A percentile compares a stretch with the other conserved stretches of the same genome.
These are phyloP conservation scores for Cinnamomum micranthum DNA, from an alignment of 164 flowering plant species.

Conservation along the genomic window DNA sequence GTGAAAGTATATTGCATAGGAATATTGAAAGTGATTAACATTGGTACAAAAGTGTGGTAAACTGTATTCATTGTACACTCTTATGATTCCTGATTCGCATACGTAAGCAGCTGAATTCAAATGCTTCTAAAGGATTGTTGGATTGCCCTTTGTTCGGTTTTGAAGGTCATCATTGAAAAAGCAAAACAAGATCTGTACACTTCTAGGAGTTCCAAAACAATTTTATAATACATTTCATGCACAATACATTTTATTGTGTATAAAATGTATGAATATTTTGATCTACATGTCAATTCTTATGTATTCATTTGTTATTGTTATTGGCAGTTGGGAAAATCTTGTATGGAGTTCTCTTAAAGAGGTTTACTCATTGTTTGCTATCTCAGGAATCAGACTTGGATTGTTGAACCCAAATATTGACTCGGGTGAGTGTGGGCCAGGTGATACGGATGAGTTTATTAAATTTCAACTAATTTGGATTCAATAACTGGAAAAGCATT, in stretches of 20 bases:
- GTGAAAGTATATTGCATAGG: too few relatives aligned
- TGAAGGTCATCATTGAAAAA: neutral
- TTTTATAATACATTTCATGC: neutral
- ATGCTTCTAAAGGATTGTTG: too few relatives aligned
- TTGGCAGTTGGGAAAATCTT: slow-evolving; percentile 8
- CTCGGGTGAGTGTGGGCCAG: slow-evolving; percentile 4
- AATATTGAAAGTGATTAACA: too few relatives aligned
- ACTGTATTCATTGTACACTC: too few relatives aligned
- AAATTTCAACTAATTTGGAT: slow-evolving; percentile 2
- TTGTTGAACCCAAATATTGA: neutral
- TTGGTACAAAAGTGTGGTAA: too few relatives aligned
- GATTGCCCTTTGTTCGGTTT: neutral
- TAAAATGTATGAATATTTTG: neutral
- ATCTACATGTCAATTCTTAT: slow-evolving; percentile 2
- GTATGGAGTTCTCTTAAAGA: slow-evolving; percentile 5
- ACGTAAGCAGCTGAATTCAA: too few relatives aligned
- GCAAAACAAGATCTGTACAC: neutral
- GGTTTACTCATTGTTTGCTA: neutral
- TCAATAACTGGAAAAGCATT: neutral
- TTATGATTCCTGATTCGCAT: too few relatives aligned
- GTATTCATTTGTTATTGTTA: neutral
- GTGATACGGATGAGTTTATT: slow-evolving; percentile 4
- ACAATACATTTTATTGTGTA: neutral
- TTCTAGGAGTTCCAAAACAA: neutral
- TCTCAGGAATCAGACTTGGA: slow-evolving; percentile 1